A percentile compares a stretch with the other conserved stretches of the same genome.
Conservation (phyloP, 352 stramenopile species). For the Phytopythium montanum region DNA sequence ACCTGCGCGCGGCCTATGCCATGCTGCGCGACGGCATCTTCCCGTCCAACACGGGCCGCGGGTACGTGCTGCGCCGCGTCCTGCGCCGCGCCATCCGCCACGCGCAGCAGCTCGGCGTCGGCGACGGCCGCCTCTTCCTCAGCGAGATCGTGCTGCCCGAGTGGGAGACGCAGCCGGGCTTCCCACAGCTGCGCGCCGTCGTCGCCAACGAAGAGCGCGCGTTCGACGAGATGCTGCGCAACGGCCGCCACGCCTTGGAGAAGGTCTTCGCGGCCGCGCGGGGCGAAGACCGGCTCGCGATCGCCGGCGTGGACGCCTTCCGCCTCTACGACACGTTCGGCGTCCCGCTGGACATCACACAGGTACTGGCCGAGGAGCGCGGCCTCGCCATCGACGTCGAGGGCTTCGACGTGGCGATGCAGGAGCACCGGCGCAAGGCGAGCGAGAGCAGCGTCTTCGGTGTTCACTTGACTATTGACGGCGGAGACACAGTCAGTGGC, state of each 20-base stretch:
- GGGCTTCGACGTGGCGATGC: conserved; percentile 47
- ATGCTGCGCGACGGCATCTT: conserved; percentile 93
- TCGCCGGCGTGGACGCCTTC: conserved; percentile 60
- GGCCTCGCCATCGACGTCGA: conserved; percentile 49
- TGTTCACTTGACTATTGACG: conserved; percentile 11
- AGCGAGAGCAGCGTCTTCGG: conserved; percentile 40
- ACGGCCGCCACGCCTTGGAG: conserved; percentile 57
- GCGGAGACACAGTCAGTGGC: neutral
- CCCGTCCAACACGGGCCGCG: conserved; percentile 93
- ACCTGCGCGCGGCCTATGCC: conserved; percentile 94
- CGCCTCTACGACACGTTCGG: conserved; percentile 74
- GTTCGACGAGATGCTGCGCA: conserved; percentile 69
- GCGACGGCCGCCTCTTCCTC: conserved; percentile 41
- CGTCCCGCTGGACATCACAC: conserved; percentile 75
- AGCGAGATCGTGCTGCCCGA: conserved; percentile 45
- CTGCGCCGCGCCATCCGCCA: conserved; percentile 86
- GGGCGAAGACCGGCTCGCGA: conserved; percentile 7
- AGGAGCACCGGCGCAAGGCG: conserved; percentile 45
- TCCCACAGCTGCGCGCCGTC: conserved; percentile 62
- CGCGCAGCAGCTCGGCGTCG: conserved; percentile 56
- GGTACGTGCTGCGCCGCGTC: conserved; percentile 95
- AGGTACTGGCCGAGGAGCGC: conserved; percentile 57
- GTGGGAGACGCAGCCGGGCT: conserved; percentile 29
- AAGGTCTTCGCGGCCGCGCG: conserved; percentile 39
- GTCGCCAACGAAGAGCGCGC: conserved; percentile 67